Evolutionary conservation across 1,284 basidiomycete genomes (phyloP).

Genomic region (Rhodotorula sp.): DNA sequence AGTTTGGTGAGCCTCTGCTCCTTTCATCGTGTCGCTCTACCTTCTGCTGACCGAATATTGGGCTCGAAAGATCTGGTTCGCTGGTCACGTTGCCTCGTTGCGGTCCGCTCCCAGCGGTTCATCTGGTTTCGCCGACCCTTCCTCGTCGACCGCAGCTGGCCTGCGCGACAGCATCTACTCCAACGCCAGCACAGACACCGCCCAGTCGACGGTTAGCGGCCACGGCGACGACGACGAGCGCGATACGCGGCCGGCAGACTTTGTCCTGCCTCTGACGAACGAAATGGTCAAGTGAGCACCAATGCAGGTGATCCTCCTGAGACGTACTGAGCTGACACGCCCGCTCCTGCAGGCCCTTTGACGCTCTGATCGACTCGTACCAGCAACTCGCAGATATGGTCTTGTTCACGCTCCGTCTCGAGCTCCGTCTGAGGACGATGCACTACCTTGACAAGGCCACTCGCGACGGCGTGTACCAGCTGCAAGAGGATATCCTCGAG

Average conservation of each 20-base stretch:
- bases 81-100: slow-evolving; percentile 33
- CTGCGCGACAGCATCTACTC: slow-evolving; percentile 29
- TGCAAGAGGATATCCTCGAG: slow-evolving; percentile 78
- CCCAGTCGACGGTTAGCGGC: slow-evolving; percentile 5
- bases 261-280: slow-evolving; percentile 67
- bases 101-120: slow-evolving; percentile 1
- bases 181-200: slow-evolving; percentile 12
- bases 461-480: slow-evolving; percentile 71
- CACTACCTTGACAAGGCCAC: slow-evolving; percentile 66
- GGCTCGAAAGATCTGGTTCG: slow-evolving; percentile 36
- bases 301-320: too few relatives aligned
- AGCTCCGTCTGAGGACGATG: slow-evolving; percentile 79
- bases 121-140: not conserved
- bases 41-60: not conserved
- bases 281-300: slow-evolving; percentile 77
- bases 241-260: not conserved
- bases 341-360: slow-evolving; percentile 66
- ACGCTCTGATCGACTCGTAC: slow-evolving; percentile 84
- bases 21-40: not conserved
- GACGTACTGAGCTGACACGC: too few relatives aligned
- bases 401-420: slow-evolving; percentile 82
- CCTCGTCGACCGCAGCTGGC: not conserved
- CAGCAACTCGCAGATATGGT: slow-evolving; percentile 81
- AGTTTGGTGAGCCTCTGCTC: slow-evolving; percentile 67
- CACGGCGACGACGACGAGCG: slow-evolving; percentile 5